Conservation (phyloP, 2,329 filamentous ascomycete species). For the Trichophyton simii region DNA sequence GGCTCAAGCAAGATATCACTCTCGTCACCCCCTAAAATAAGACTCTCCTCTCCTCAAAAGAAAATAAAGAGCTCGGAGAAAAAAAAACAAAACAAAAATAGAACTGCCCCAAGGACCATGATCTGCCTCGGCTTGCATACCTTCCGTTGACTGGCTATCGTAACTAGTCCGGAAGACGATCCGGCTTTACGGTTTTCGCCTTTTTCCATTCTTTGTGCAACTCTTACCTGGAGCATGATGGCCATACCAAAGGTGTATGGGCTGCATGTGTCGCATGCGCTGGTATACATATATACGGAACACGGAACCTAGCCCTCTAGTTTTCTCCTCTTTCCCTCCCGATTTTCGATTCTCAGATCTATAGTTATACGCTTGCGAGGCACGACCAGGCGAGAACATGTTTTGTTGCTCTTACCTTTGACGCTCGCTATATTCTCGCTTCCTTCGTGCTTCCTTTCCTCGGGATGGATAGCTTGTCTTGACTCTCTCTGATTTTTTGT, state of each 20-base stretch:
- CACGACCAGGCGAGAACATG: not conserved
- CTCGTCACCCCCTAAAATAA: not conserved
- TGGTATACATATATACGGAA: conserved; percentile 2
- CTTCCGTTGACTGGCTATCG: not conserved
- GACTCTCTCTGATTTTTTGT: not conserved
- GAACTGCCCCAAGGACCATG: not conserved
- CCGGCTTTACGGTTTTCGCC: not conserved
- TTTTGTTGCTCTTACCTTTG: not conserved
- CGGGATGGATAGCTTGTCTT: not conserved
- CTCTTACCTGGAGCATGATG: not conserved
- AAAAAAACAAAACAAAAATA: conserved; percentile 1
- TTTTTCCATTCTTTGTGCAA: conserved; percentile 1
- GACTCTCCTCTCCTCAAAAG: not conserved
- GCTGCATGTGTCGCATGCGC: not conserved
- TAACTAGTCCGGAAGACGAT: not conserved
- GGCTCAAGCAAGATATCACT: not conserved
- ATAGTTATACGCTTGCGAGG: not conserved
- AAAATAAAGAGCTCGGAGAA: not conserved
- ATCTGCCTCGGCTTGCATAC: not conserved
- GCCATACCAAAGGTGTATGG: not conserved
- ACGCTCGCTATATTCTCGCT: not conserved
- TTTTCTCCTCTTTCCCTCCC: not conserved
- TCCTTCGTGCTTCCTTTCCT: not conserved
- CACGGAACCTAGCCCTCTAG: not conserved
- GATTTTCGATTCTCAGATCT: not conserved